Percentiles rank a stretch among this genome's conserved stretches.
These are phyloP conservation scores for Trypanosoma platydactyli DNA, from an alignment of 208 protist species.

Conservation along the genomic window DNA sequence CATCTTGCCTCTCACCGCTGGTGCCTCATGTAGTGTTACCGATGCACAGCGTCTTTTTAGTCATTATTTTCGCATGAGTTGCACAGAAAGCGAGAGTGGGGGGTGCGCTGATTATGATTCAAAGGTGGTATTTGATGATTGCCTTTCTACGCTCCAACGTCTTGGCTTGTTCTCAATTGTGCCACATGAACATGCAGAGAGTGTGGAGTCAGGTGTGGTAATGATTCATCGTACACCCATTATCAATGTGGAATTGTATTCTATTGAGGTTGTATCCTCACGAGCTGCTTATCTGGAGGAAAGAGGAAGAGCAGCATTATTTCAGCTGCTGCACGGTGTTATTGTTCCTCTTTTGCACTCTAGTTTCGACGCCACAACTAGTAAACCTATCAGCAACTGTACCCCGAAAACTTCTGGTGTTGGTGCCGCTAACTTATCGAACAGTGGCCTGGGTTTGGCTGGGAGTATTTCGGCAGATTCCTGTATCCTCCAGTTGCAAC, in stretches of 20 bases:
- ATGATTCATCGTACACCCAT: conserved; percentile 15
- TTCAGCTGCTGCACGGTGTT: conserved; percentile 25
- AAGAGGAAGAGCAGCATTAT: background rate
- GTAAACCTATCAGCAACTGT: background rate
- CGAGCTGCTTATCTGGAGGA: background rate
- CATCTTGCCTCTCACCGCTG: conserved; percentile 6
- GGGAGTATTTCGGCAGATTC: conserved; percentile 7
- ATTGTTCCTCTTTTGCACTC: conserved; percentile 21
- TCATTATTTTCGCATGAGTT: background rate
- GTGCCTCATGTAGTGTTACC: conserved; percentile 3
- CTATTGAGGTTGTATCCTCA: conserved; percentile 12
- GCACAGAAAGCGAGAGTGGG: background rate
- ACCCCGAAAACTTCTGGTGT: background rate
- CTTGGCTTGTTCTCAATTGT: conserved; percentile 18
- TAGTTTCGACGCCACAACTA: background rate
- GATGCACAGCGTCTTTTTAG: conserved; percentile 23
- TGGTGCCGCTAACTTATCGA: background rate
- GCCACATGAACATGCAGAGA: background rate
- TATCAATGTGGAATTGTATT: conserved; percentile 17
- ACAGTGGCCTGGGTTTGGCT: background rate
- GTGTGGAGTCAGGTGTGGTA: background rate
- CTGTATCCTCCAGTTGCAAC: no score
- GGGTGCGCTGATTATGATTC: background rate
- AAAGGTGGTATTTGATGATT: conserved; percentile 17
- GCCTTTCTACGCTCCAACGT: conserved; percentile 5